These are phyloP conservation scores for Dactylis glomerata DNA, from an alignment of 176 grass and related monocot species.

Conservation along the genomic window DNA sequence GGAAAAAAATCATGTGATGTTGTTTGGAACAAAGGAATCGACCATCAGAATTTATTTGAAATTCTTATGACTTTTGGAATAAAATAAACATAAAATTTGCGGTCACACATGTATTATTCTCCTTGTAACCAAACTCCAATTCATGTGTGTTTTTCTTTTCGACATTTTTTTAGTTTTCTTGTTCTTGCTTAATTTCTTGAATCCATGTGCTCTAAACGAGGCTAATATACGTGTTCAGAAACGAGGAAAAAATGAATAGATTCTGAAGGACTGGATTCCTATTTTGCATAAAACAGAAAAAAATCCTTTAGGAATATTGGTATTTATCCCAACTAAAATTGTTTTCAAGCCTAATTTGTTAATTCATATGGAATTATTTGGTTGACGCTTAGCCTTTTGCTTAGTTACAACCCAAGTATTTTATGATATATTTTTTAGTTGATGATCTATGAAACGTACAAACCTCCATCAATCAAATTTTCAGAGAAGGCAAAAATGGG, in stretches of 20 bases:
- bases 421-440: neutral
- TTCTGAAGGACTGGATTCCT: neutral
- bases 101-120: neutral
- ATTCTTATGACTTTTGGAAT: neutral
- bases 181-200: neutral
- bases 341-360: neutral
- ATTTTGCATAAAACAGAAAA: neutral
- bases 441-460: neutral
- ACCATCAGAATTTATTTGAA: neutral
- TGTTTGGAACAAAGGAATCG: neutral
- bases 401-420: neutral
- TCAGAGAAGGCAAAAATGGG: conserved; percentile 82
- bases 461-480: neutral
- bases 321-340: neutral
- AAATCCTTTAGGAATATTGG: neutral
- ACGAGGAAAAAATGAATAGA: neutral
- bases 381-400: neutral
- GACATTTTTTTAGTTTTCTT: neutral
- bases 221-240: neutral
- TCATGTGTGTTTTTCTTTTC: neutral
- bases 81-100: neutral
- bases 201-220: neutral
- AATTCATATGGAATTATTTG: neutral
- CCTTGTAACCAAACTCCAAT: neutral
- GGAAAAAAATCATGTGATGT: neutral